Conservation (phyloP, 2,329 filamentous ascomycete genomes). For the Didymella arachidicola region DNA sequence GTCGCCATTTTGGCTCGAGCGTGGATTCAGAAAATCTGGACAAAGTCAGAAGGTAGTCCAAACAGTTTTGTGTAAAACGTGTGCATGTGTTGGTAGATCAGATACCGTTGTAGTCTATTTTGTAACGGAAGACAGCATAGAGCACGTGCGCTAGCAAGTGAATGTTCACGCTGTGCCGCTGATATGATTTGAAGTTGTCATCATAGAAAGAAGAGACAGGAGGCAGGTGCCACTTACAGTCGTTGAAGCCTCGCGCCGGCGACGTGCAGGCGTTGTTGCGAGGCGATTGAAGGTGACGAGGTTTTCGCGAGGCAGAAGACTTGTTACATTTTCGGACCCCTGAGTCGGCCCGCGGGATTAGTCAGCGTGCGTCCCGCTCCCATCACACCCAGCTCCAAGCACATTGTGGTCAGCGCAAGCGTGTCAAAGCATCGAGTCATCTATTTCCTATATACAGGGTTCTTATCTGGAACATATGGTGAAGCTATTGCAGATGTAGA, state of each 20-base stretch:
- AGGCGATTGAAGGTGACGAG: slow-evolving; percentile 9
- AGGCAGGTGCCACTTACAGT: slow-evolving; percentile 14
- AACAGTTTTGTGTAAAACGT: background rate
- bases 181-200: slow-evolving; percentile 25
- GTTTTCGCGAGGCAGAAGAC: slow-evolving; percentile 13
- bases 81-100: slow-evolving; percentile 12
- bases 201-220: slow-evolving; percentile 16
- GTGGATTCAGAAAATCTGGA: slow-evolving; percentile 2
- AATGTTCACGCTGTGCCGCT: slow-evolving; percentile 25
- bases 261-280: slow-evolving; percentile 12
- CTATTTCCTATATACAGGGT: background rate
- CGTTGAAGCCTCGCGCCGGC: slow-evolving; percentile 10
- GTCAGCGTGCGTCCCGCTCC: background rate
- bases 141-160: slow-evolving; percentile 25
- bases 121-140: slow-evolving; percentile 27
- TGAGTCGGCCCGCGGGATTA: slow-evolving; percentile 21
- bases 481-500: background rate
- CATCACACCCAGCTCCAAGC: background rate
- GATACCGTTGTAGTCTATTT: slow-evolving; percentile 29
- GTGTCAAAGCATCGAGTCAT: no score
- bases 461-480: no score
- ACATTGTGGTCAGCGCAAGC: background rate
- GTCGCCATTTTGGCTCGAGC: slow-evolving; percentile 26
- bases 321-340: slow-evolving; percentile 9
- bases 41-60: slow-evolving; percentile 2